Percentiles rank a stretch among this genome's conserved stretches.
phyloP scores from a whole-genome alignment of 768 basidiomycete species.

The Chalciporus piperatus region DNA sequence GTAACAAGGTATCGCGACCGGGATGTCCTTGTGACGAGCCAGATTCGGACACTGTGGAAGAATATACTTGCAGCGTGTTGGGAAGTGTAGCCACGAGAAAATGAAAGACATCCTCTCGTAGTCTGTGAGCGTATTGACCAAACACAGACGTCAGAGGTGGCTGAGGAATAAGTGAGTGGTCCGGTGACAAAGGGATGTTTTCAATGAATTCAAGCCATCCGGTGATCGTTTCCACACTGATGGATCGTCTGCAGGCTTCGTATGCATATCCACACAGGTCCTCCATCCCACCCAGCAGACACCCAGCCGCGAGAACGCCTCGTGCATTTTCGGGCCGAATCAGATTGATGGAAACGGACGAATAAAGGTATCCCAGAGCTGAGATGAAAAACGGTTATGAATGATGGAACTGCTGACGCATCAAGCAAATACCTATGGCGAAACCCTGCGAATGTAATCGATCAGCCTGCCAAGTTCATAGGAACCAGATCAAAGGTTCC shows the following conservation, averaged over 20 bases:
- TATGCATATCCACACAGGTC: constrained; percentile 81
- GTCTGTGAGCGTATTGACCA: constrained; percentile 70
- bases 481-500: constrained; percentile 10
- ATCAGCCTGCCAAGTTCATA: constrained; percentile 15
- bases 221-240: constrained; percentile 70
- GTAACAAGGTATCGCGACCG: constrained; percentile 68
- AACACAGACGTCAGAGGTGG: constrained; percentile 58
- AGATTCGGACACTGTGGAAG: constrained; percentile 36
- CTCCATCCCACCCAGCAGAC: constrained; percentile 83
- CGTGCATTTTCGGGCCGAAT: constrained; percentile 79
- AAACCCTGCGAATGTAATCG: constrained; percentile 50
- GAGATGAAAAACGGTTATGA: constrained; percentile 21
- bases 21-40: constrained; percentile 34
- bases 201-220: constrained; percentile 80
- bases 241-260: constrained; percentile 69
- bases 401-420: constrained; percentile 6
- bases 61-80: constrained; percentile 54
- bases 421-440: constrained; percentile 55
- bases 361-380: constrained; percentile 84
- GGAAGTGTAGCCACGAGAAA: constrained; percentile 77
- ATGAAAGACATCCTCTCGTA: constrained; percentile 75
- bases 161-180: constrained; percentile 47
- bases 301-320: constrained; percentile 81
- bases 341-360: constrained; percentile 62
- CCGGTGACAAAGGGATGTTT: constrained; percentile 44